Conservation (phyloP, 306 rosid genomes). For the Corylus heterophylla region DNA sequence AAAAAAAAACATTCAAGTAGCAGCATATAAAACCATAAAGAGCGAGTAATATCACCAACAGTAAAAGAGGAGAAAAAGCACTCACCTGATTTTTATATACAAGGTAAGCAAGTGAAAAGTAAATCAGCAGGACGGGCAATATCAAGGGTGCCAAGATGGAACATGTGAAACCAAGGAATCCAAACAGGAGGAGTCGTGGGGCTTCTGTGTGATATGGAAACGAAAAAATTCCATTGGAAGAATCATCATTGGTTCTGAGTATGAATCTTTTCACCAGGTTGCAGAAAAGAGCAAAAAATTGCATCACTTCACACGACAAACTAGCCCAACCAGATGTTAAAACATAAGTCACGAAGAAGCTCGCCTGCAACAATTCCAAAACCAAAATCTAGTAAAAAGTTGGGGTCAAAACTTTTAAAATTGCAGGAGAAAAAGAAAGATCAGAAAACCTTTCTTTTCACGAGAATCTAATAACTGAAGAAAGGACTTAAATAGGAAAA, state of each 20-base stretch:
- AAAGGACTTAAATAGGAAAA: not conserved
- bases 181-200: conserved; percentile 81
- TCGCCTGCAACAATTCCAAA: conserved; percentile 50
- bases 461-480: not conserved
- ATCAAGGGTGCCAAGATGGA: conserved; percentile 84
- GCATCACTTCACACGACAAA: conserved; percentile 82
- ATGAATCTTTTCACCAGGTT: conserved; percentile 50
- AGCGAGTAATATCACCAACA: conserved; percentile 1
- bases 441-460: not conserved
- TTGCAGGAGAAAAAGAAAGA: not conserved
- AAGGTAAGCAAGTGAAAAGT: conserved; percentile 80
- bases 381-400: not conserved
- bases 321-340: conserved; percentile 97
- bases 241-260: conserved; percentile 50
- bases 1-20: not conserved
- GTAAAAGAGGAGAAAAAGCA: conserved; percentile 23
- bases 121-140: conserved; percentile 77
- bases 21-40: conserved; percentile 6
- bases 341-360: conserved; percentile 86
- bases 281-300: conserved; percentile 61
- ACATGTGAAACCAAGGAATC: conserved; percentile 85
- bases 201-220: conserved; percentile 95
- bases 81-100: conserved; percentile 89
- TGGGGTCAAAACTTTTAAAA: not conserved
- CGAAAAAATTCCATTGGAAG: conserved; percentile 32